Percentiles rank a stretch among this genome's conserved stretches.
Conservation (phyloP, 805 yeast species). For the Schizosaccharomyces pombe region ASM294v3 CU329670.1:1515501-1516000, state of each 20-base stretch:
- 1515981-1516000: conserved; percentile 82
- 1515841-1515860: conserved; percentile 80
- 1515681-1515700: conserved; percentile 79
- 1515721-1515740: conserved; percentile 69
- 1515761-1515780: conserved; percentile 51
- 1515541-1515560: conserved; percentile 50
- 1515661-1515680: conserved; percentile 41
- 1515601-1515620: conserved; percentile 41
- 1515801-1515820: conserved; percentile 76
- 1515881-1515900: conserved; percentile 68
- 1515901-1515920: conserved; percentile 65
- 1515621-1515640: conserved; percentile 55
- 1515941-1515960: conserved; percentile 60
- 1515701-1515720: conserved; percentile 84
- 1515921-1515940: conserved; percentile 71
- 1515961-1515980: conserved; percentile 63
- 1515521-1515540: conserved; percentile 37
- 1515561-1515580: conserved; percentile 97
- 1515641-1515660: conserved; percentile 62
- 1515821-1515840: conserved; percentile 80
- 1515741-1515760: conserved; percentile 62
- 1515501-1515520: conserved; percentile 62
- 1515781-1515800: conserved; percentile 50
- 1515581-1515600: conserved; percentile 71
- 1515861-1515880: conserved; percentile 88